phyloP scores from a whole-genome alignment of 1,139 yeast genomes.

The Yamadazyma triangularis region DNA sequence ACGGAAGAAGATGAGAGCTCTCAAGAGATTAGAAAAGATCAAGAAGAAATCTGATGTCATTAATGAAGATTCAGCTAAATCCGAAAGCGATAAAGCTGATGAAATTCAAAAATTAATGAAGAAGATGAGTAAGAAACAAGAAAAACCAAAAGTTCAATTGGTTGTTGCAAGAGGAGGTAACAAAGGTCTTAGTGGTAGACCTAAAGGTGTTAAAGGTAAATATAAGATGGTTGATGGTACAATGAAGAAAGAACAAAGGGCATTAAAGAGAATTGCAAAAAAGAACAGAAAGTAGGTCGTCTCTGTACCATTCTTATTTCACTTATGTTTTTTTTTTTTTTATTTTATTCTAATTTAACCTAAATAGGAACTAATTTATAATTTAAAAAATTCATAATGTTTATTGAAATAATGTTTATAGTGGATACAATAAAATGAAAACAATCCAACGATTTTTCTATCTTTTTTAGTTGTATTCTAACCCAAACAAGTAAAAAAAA shows the following conservation, averaged over 20 bases:
- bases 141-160: slow-evolving; percentile 78
- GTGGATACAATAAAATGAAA: no score
- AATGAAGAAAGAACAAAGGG: slow-evolving; percentile 95
- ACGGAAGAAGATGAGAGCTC: slow-evolving; percentile 92
- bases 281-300: slow-evolving; percentile 51
- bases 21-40: slow-evolving; percentile 80
- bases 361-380: no score
- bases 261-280: slow-evolving; percentile 84
- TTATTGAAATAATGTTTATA: no score
- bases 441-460: no score
- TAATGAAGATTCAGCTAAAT: slow-evolving; percentile 79
- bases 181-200: slow-evolving; percentile 89
- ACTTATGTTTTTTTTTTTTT: no score
- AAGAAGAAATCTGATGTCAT: slow-evolving; percentile 92
- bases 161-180: slow-evolving; percentile 89
- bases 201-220: slow-evolving; percentile 94
- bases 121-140: slow-evolving; percentile 70
- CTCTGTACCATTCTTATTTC: no score
- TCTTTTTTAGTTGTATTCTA: no score
- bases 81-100: slow-evolving; percentile 92
- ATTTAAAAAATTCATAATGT: no score
- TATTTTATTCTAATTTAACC: no score
- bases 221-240: slow-evolving; percentile 99
- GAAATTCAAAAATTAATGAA: slow-evolving; percentile 85
- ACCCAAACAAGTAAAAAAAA: no score